A percentile compares a stretch with the other conserved stretches of the same genome.
Conservation (phyloP, 2,329 filamentous ascomycete genomes). For the Aspergillus fumigatus region DNA sequence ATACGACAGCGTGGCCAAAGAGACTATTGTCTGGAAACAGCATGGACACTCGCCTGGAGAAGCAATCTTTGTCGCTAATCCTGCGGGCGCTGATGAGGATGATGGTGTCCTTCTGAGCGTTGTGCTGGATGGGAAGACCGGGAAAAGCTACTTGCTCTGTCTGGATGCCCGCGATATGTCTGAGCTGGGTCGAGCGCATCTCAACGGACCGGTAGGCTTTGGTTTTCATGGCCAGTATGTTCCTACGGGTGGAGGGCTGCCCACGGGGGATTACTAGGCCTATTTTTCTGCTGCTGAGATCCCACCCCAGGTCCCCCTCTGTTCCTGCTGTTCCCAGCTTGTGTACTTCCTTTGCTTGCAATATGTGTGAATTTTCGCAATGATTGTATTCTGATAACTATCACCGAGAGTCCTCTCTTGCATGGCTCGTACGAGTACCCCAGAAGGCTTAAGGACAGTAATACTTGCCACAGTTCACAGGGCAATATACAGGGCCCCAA, state of each 20-base stretch:
- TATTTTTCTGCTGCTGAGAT: too few species aligned
- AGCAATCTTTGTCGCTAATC: conserved; percentile 47
- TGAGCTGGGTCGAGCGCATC: conserved; percentile 49
- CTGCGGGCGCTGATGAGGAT: conserved; percentile 40
- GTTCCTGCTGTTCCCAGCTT: too few species aligned
- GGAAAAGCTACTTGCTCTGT: conserved; percentile 51
- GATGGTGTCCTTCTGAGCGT: conserved; percentile 51
- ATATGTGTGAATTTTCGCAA: neutral
- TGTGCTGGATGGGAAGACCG: conserved; percentile 47
- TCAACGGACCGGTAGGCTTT: conserved; percentile 47
- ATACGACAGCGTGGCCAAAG: conserved; percentile 45
- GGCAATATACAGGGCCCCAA: too few species aligned
- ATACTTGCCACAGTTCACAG: too few species aligned
- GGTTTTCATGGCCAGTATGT: conserved; percentile 51
- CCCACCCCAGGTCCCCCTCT: too few species aligned
- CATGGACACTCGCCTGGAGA: conserved; percentile 52
- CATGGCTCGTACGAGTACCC: too few species aligned
- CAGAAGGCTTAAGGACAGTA: too few species aligned
- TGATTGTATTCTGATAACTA: neutral
- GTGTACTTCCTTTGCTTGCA: neutral
- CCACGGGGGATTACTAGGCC: conserved; percentile 24
- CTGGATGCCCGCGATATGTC: conserved; percentile 47
- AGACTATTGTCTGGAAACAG: conserved; percentile 40
- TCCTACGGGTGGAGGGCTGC: conserved; percentile 14
- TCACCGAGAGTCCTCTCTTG: too few species aligned